A percentile compares a stretch with the other conserved stretches of the same genome.
Conservation (phyloP, 192 early-diverging fungal species). For the Backusella parvicylindrica region DNA sequence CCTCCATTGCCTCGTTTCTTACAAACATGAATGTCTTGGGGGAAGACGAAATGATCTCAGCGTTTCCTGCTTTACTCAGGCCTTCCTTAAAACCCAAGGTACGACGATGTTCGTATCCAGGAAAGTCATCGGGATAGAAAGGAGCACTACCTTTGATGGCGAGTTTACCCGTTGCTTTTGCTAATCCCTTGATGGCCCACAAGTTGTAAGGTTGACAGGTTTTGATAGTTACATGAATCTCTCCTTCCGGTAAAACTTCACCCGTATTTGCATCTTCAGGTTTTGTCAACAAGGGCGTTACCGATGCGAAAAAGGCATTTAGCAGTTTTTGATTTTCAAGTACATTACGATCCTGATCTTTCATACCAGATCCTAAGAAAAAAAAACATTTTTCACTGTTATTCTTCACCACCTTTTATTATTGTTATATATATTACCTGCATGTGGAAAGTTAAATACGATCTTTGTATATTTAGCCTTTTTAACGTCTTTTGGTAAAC, state of each 20-base stretch:
- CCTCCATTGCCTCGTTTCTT: constrained; percentile 41
- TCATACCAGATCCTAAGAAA: constrained; percentile 73
- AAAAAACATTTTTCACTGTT: background rate
- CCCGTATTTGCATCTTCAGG: background rate
- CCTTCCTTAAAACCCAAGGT: constrained; percentile 94
- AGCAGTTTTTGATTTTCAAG: constrained; percentile 72
- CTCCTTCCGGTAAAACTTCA: constrained; percentile 28
- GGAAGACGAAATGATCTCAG: constrained; percentile 66
- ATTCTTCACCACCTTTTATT: background rate
- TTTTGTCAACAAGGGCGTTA: constrained; percentile 46
- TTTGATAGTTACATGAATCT: constrained; percentile 87
- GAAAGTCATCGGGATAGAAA: constrained; percentile 69
- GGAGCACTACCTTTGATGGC: constrained; percentile 48
- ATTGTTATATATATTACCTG: constrained; percentile 46
- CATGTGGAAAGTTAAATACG: constrained; percentile 96
- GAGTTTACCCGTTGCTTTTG: constrained; percentile 60
- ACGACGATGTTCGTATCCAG: constrained; percentile 88
- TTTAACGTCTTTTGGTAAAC: constrained; percentile 58
- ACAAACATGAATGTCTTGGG: constrained; percentile 76
- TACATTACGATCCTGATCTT: constrained; percentile 88
- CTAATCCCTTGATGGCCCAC: constrained; percentile 83
- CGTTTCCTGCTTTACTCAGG: constrained; percentile 67
- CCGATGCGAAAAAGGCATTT: constrained; percentile 59
- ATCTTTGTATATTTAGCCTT: constrained; percentile 70
- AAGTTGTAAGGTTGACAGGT: constrained; percentile 80